Conservation (phyloP, 768 basidiomycete species). For the Tricholomella constricta region DNA sequence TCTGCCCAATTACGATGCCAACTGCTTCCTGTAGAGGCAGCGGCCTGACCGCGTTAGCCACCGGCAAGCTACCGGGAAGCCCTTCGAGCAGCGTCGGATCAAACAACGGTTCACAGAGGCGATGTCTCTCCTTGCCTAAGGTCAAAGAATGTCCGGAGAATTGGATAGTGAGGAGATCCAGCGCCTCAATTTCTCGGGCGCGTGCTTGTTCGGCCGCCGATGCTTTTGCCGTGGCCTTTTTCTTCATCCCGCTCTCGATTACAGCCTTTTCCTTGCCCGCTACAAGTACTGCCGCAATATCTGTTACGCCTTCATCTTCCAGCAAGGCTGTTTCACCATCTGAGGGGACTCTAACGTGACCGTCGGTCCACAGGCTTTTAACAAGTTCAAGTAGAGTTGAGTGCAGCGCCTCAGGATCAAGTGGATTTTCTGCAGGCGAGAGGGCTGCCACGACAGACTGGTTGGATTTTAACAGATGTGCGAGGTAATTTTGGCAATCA, state of each 20-base stretch:
- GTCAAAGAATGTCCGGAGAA: constrained; percentile 74
- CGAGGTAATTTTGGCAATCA: constrained; percentile 78
- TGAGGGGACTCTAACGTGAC: constrained; percentile 71
- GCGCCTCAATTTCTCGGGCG: constrained; percentile 78
- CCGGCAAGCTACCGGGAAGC: constrained; percentile 26
- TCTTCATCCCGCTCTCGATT: constrained; percentile 84
- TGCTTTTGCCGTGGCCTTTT: constrained; percentile 68
- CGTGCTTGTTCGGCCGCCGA: constrained; percentile 80
- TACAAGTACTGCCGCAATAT: constrained; percentile 88
- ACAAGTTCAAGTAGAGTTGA: constrained; percentile 63
- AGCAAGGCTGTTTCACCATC: constrained; percentile 65
- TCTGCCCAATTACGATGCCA: constrained; percentile 58
- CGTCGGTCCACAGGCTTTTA: constrained; percentile 61
- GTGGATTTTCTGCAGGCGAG: constrained; percentile 52
- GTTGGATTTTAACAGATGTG: constrained; percentile 70
- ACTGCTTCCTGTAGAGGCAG: constrained; percentile 68
- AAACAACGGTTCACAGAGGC: constrained; percentile 90
- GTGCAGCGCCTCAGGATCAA: constrained; percentile 49
- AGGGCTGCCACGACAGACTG: constrained; percentile 60
- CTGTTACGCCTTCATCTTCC: constrained; percentile 85
- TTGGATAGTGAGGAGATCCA: constrained; percentile 77
- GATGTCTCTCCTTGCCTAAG: constrained; percentile 85
- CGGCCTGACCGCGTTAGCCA: constrained; percentile 28
- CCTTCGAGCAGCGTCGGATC: constrained; percentile 61
- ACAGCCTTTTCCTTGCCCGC: constrained; percentile 91